Base-by-base conservation (phyloP, 495 filamentous ascomycete species). In the Aspergillus carlsbadensis region DNA sequence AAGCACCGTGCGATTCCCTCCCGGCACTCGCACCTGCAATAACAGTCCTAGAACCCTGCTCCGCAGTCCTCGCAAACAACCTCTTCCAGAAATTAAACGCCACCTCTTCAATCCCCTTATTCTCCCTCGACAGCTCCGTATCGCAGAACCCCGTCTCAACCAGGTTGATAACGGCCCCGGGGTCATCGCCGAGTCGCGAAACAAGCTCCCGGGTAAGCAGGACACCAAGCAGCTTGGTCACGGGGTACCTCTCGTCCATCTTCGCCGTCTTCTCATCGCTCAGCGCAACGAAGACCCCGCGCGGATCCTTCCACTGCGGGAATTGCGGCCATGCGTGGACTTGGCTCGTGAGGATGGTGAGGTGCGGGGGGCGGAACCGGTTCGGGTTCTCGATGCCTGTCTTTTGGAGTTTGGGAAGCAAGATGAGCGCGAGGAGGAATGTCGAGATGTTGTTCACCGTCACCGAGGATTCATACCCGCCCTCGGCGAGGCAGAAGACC, bases 141-240 rank as follows among this genome's bases (percentile, higher is more conserved):
- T 44, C n/a, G 15, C 56, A 53, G 31, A 58, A 39, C n/a, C 56
- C 56, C 1, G 56, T 50, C 8, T 58, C 51, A 7, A 58, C 41
- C 18, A 52, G 15, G 56, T 58, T 58, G 40, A 52, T 41, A n/a
- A 52, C 15, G 2, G 52, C 56, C 3, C 31, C 13, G 37, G 37
- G 37, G 22, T 53, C 17, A 6, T 22, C 34, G 2, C 14, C 20
- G 2, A 47, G 22, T 7, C 31, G 47, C 14, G 41, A 14, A 6
- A 52, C 47, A 5, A 58, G 39, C 15, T 53, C 56, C 15, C 41
- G 31, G 2, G 35, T 47, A 10, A 53, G 37, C n/a, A 52, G 24
- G n/a, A 58, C 33, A 18, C n/a, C 31, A 5, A 58, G 43, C 4
- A 58, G 21, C 21, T 52, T 52, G 0, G 56, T 46, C 6, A 42